Conservation (phyloP, 2,329 filamentous ascomycete species). For the Penicillium sp. region DNA sequence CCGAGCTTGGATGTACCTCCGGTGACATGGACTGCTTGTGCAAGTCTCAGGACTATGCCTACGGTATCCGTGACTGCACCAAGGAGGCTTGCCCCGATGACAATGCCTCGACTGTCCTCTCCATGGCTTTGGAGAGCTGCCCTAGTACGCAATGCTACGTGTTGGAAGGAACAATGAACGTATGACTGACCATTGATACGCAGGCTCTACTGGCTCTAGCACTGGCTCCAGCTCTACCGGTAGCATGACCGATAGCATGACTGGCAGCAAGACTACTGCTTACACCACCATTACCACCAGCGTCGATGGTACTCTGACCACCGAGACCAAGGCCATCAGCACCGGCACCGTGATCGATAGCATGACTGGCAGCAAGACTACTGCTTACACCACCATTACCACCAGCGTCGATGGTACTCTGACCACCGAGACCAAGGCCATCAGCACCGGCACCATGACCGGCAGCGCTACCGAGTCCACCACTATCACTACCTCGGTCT, state of each 20-base stretch:
- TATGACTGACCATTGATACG: neutral
- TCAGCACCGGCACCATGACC: conserved; percentile 4
- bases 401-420: conserved; percentile 9
- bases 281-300: neutral
- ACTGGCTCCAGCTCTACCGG: conserved; percentile 5
- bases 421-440: conserved; percentile 8
- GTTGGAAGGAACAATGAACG: neutral
- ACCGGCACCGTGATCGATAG: neutral
- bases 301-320: conserved; percentile 7
- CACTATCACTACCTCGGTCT: neutral
- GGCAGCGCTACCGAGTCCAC: conserved; percentile 2
- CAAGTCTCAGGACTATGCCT: conserved; percentile 41
- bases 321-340: neutral
- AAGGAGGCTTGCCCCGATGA: conserved; percentile 44
- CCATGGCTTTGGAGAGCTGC: conserved; percentile 39
- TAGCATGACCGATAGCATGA: neutral
- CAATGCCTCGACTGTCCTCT: conserved; percentile 33
- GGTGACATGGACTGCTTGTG: conserved; percentile 45
- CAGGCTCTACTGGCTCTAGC: conserved; percentile 7
- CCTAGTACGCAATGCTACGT: conserved; percentile 22
- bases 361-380: neutral
- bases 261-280: neutral
- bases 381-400: neutral
- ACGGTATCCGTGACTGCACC: conserved; percentile 50
- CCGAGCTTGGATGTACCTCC: conserved; percentile 40